A percentile compares a stretch with the other conserved stretches of the same genome.
Evolutionary conservation across 441 rosid species (phyloP).

Genomic region (Sinapis alba): DNA sequence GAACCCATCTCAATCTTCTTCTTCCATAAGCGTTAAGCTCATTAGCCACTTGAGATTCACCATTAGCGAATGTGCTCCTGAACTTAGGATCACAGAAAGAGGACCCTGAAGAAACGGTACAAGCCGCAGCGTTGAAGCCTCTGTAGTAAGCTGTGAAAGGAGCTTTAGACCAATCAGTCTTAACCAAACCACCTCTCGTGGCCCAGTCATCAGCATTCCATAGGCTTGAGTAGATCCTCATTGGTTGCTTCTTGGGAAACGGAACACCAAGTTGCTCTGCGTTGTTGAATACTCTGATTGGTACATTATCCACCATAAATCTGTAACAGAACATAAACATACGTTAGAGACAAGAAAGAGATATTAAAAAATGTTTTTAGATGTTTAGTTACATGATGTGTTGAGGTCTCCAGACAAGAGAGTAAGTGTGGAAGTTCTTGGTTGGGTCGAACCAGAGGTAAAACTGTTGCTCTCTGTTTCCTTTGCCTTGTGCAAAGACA

Average conservation of each 20-base stretch:
- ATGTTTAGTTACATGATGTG: constrained; percentile 54
- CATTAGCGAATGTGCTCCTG: constrained; percentile 32
- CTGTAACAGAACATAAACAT: constrained; percentile 31
- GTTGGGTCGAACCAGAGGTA: constrained; percentile 81
- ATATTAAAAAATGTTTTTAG: background rate
- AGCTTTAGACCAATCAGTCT: constrained; percentile 70
- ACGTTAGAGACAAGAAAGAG: background rate
- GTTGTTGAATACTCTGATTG: constrained; percentile 64
- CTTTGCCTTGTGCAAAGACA: constrained; percentile 66
- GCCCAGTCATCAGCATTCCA: constrained; percentile 83
- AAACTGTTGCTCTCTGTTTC: constrained; percentile 74
- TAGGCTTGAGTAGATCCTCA: constrained; percentile 65
- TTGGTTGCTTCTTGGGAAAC: constrained; percentile 64
- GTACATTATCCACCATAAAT: constrained; percentile 62
- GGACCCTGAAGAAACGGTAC: constrained; percentile 36
- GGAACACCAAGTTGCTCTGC: constrained; percentile 60
- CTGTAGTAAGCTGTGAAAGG: constrained; percentile 80
- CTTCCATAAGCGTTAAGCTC: constrained; percentile 60
- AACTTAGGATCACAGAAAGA: constrained; percentile 44
- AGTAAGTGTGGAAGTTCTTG: constrained; percentile 74
- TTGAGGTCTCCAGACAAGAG: constrained; percentile 70
- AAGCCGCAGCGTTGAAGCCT: constrained; percentile 57
- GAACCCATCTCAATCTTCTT: constrained; percentile 75
- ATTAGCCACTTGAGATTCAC: constrained; percentile 35
- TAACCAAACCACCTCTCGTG: constrained; percentile 65